A percentile compares a stretch with the other conserved stretches of the same genome.
These are phyloP conservation scores for Hawksworthiomyces lignivorus DNA, from an alignment of 2,329 filamentous ascomycete species.

Conservation along the genomic window DNA sequence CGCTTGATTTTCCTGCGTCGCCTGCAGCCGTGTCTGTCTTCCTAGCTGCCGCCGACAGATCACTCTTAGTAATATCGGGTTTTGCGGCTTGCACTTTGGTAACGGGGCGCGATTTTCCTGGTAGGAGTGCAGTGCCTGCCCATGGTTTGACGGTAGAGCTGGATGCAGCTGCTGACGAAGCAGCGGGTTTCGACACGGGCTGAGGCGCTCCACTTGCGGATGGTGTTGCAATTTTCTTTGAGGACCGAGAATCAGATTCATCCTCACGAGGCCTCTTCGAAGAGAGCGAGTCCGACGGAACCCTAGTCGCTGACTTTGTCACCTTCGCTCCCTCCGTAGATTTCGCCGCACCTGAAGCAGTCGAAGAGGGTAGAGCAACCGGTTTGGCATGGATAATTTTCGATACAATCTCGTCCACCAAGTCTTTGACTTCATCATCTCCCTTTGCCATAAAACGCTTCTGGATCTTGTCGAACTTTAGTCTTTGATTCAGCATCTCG, in stretches of 20 bases:
- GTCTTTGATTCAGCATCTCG: slow-evolving; percentile 50
- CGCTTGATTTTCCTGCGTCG: neutral
- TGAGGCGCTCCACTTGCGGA: slow-evolving; percentile 17
- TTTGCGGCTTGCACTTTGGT: slow-evolving; percentile 27
- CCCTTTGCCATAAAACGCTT: slow-evolving; percentile 57
- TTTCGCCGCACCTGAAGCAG: neutral
- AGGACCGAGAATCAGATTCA: slow-evolving; percentile 27
- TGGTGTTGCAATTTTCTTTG: slow-evolving; percentile 32
- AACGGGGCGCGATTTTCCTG: slow-evolving; percentile 39
- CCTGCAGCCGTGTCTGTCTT: neutral
- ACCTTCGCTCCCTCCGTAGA: slow-evolving; percentile 15
- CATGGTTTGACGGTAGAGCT: slow-evolving; percentile 20
- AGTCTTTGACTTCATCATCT: slow-evolving; percentile 54
- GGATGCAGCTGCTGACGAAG: slow-evolving; percentile 6
- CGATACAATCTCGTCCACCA: slow-evolving; percentile 42
- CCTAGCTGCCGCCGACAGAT: slow-evolving; percentile 14
- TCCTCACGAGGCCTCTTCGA: slow-evolving; percentile 33
- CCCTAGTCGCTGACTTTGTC: slow-evolving; percentile 12
- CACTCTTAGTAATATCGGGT: slow-evolving; percentile 15
- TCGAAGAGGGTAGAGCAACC: neutral
- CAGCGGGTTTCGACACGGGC: slow-evolving; percentile 9
- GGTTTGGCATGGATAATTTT: slow-evolving; percentile 35
- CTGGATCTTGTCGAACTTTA: slow-evolving; percentile 58
- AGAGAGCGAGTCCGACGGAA: slow-evolving; percentile 16
- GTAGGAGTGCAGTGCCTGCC: slow-evolving; percentile 28